Evolutionary conservation across 176 grass and related monocot species (phyloP), one percentile per base, ranked within the genome.

Genomic region (Chrysopogon serrulatus): DNA sequence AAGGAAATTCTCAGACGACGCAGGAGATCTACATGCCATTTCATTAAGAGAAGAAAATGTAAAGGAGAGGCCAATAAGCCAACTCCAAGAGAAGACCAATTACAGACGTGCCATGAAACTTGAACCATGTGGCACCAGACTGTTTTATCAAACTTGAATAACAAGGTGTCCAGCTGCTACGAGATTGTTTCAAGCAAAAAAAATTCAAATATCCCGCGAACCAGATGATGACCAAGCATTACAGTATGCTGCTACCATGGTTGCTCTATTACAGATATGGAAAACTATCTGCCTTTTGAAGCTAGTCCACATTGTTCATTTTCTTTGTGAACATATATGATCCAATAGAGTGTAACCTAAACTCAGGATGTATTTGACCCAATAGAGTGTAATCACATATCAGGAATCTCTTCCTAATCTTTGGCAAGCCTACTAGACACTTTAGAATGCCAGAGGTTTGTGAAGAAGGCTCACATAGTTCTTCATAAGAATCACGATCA

Each of bases 401-500:
- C 47, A 75, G 1, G 64, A 74, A 26, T 61, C 59, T 21, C 26
- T 79, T 45, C 48, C 30, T 60, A 47, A 51, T 77, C 1, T 70
- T 32, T 35, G 27, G 26, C 54, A 73, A 53, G 41, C 41, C 67
- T 86, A 63, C 9, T 10, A 13, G 36, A 47, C 23, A 1, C 68
- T 74, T 37, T 75, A 26, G 67, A 47, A 49, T 71, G 48, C 40
- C 9, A 27, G 79, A 71, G 53, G 37, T 68, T 47, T 77, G 63
- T 28, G 15, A 81, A 88, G 89, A 82, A 77, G 45, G 48, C 92
- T 94, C 83, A 98, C 95, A 98, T 10, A 98, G 86, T 76, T 98
- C 86, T 88, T 92, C 82, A 56, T 98, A 98, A 26, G 95, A 98
- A 77, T 98, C 95, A 75, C 59, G 88, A 80, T 98, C 86, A 65